A percentile compares a stretch with the other conserved stretches of the same genome.
Conservation (phyloP, 2,329 filamentous ascomycete genomes). For the Chaetomium sp. region DNA sequence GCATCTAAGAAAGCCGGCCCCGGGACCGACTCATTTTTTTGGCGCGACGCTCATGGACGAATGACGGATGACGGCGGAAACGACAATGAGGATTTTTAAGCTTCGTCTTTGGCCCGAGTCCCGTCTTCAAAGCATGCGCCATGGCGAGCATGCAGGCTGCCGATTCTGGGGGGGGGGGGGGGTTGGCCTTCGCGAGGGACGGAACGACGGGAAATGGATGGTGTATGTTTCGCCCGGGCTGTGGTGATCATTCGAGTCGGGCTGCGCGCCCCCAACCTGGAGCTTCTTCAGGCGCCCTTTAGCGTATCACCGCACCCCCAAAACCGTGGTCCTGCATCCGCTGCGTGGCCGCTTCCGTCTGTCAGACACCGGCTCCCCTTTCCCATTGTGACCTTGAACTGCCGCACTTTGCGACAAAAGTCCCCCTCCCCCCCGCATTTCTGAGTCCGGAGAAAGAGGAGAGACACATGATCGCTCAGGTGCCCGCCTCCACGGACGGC, state of each 20-base stretch:
- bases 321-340: slow-evolving; percentile 3
- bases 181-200: background rate
- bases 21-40: no score
- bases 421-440: background rate
- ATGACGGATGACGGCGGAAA: no score
- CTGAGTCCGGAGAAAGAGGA: background rate
- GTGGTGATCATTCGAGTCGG: no score
- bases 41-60: no score
- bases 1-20: no score
- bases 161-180: slow-evolving; percentile 1
- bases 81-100: background rate
- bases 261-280: no score
- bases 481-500: background rate
- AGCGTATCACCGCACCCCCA: background rate
- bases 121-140: background rate
- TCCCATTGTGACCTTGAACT: background rate
- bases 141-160: slow-evolving; percentile 6
- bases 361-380: background rate
- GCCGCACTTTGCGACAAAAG: slow-evolving; percentile 3
- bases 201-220: background rate
- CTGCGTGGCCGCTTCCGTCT: background rate
- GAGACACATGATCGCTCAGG: slow-evolving; percentile 4
- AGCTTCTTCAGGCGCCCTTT: no score
- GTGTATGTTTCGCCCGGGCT: no score
- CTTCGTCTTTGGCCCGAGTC: background rate